Evolutionary conservation across 371 early-diverging fungal species (phyloP), one percentile per base, ranked within the genome.

Genomic region (Chytridium lagenaria): DNA sequence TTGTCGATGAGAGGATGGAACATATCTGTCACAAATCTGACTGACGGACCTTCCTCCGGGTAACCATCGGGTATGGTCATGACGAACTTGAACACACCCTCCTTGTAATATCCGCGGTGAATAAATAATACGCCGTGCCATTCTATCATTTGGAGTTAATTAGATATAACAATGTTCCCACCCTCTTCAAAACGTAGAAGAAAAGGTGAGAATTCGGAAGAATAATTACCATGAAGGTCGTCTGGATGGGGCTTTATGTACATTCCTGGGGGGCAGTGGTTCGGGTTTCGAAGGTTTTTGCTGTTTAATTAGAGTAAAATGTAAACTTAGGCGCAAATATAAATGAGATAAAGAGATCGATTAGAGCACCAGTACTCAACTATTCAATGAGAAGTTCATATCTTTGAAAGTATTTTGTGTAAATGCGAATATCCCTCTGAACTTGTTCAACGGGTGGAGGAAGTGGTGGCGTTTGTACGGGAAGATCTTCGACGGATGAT

Each of bases 1-100:
- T 76, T 74, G 78, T 94, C 92, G 12, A 98, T 90, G n/a, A 97
- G 87, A 37, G 99, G 99, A 80, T 99, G 99, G 83, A 94, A 95
- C 87, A 97, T 91, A 34, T 93, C 92, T 22, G 94, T 94, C 40
- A 90, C 69, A 77, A 99, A 96, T 19, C 87, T 87, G n/a, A 99
- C 93, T 0, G 90, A 81, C 0, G 98, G 99, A 23, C 93, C 90
- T 38, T 85, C 80, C 15, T 91, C 86, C 2, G 99, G 99, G 75
- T 92, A 92, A 28, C 89, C 88, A 37, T 86, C 83, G 19, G 98
- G 99, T 51, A 98, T 95, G 39, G 87, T 80, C 77, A 99, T 82
- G 66, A 90, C 84, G 81, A 96, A 98, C 76, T 94, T 94, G 83
- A 98, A 94, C 15, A 97, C 93, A 1, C 95, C 99, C 72, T 92